phyloP scores from a whole-genome alignment of 1,139 yeast genomes.

The Blastobotrys raffinosifermentans region DNA sequence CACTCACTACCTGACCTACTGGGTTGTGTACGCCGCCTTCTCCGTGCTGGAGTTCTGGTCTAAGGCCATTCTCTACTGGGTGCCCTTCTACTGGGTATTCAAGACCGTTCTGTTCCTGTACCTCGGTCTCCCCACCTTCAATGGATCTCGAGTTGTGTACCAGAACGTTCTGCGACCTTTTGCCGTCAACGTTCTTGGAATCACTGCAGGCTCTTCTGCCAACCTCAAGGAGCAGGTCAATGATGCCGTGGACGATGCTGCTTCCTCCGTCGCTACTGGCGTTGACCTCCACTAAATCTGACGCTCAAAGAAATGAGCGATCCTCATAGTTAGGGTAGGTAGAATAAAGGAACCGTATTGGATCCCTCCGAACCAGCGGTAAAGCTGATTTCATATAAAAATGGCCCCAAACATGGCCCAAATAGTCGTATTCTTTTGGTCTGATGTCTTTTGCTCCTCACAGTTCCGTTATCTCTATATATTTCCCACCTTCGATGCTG shows the following conservation, averaged over 20 bases:
- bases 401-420: too few species aligned
- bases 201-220: slow-evolving; percentile 23
- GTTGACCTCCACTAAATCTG: slow-evolving; percentile 20
- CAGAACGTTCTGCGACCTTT: slow-evolving; percentile 61
- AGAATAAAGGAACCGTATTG: too few species aligned
- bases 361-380: too few species aligned
- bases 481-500: too few species aligned
- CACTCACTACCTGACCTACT: slow-evolving; percentile 82
- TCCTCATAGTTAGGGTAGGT: not conserved
- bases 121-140: slow-evolving; percentile 80
- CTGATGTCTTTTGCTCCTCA: too few species aligned
- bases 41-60: slow-evolving; percentile 96
- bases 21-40: slow-evolving; percentile 94
- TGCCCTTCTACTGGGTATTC: slow-evolving; percentile 93
- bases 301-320: not conserved
- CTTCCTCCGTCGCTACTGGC: slow-evolving; percentile 25
- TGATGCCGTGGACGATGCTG: slow-evolving; percentile 25
- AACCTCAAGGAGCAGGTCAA: slow-evolving; percentile 30
- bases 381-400: too few species aligned
- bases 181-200: slow-evolving; percentile 49
- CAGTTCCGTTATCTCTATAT: too few species aligned
- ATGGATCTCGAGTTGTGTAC: slow-evolving; percentile 79
- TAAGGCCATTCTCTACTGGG: slow-evolving; percentile 82
- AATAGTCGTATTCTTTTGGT: too few species aligned
- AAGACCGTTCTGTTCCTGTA: slow-evolving; percentile 84